Base-by-base conservation (phyloP, 257 asterid genomes). In the Ballota nigra region DNA sequence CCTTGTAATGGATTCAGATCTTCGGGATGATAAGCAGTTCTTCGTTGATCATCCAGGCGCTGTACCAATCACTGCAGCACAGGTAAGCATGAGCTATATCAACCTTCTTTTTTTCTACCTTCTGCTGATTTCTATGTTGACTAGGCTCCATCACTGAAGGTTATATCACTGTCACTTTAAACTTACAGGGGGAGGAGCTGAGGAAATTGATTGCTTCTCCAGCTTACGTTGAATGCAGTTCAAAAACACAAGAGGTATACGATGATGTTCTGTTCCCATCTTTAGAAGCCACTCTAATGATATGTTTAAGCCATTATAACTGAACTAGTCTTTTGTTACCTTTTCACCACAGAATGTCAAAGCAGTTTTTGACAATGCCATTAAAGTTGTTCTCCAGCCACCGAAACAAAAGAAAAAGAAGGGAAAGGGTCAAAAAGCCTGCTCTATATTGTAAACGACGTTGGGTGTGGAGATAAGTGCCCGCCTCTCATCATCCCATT, bases 1-100 rank as follows among this genome's bases (percentile, higher is more conserved):
- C 15, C 60, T 67, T 47, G 66, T 64, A 40, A 26, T 81, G 74
- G 12, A 69, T 75, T 71, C 90, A 94, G 98, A 94, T 85, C 98
- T 94, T 84, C 96, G 98, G 72, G 98, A 91, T 80, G 98, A 94
- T 78, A 83, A 91, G 87, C 88, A 90, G 57, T 93, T 88, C 90
- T 88, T 93, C 20, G 47, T 78, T 38, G 91, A 93, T 84, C 98
- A 93, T 80, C 96, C 98, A 68, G 98, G 97, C 56, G 87, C 98
- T 68, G 96, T 87, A 65, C 96, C 97, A 69, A 93, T 93, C 72
- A 77, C 96, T 66, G 76, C 88, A 55, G 96, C 96, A 66, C 98
- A 93, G 91, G 98, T 88, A 78, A 83, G 56, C 74, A 58, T 18
- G n/a, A 22, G 34, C 49, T 63, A 18, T 69, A 34, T 29, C 67